Conservation (phyloP, 1,284 basidiomycete species). For the Trichosporon faecale region DNA sequence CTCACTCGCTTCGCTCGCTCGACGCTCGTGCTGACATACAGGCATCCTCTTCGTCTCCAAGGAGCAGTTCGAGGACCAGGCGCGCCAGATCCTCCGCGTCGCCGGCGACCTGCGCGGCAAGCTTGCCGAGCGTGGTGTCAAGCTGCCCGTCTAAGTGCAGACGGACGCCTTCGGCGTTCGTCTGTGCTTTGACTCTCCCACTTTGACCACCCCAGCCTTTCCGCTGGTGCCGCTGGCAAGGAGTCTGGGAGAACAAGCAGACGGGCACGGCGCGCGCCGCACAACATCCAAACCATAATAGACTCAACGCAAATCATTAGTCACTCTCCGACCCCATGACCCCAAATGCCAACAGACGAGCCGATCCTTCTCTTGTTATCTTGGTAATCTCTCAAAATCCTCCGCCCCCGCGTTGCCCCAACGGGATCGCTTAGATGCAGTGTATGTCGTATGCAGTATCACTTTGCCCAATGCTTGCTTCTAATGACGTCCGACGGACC, state of each 20-base stretch:
- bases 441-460: neutral
- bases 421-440: neutral
- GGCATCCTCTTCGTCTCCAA: conserved; percentile 53
- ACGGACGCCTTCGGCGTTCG: neutral
- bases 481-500: too few relatives aligned
- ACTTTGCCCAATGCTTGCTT: neutral
- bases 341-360: neutral
- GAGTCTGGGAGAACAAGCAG: neutral
- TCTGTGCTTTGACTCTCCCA: neutral
- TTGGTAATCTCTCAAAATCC: neutral
- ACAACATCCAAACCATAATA: neutral
- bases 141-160: neutral
- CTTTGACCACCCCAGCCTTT: too few relatives aligned
- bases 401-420: too few relatives aligned
- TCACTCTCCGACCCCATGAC: neutral
- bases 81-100: conserved; percentile 48
- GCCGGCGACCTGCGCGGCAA: neutral
- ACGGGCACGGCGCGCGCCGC: too few relatives aligned
- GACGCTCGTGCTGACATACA: neutral
- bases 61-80: conserved; percentile 52
- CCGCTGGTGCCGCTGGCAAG: too few relatives aligned
- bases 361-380: neutral
- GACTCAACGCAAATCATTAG: neutral
- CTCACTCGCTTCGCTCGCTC: neutral
- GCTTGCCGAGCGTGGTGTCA: neutral